A percentile compares a stretch with the other conserved stretches of the same genome.
phyloP scores from a whole-genome alignment of 2,329 filamentous ascomycete genomes.

The Fusarium globosum region DNA sequence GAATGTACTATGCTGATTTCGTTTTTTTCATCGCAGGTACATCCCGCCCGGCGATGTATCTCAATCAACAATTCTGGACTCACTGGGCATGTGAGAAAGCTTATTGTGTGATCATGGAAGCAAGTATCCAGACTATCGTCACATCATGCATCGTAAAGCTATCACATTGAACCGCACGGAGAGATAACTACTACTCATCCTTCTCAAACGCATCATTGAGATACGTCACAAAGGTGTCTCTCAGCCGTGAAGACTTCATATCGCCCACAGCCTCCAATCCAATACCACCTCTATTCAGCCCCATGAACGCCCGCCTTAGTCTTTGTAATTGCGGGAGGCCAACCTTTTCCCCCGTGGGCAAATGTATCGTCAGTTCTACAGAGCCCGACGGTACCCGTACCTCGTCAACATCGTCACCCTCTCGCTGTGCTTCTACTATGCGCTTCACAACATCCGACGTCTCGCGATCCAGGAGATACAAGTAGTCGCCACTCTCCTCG shows the following conservation, averaged over 20 bases:
- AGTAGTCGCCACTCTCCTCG: constrained; percentile 77
- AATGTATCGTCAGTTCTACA: constrained; percentile 65
- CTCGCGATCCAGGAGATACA: constrained; percentile 82
- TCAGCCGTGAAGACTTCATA: constrained; percentile 65
- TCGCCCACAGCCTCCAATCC: constrained; percentile 66
- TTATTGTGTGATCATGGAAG: neutral
- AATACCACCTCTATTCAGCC: constrained; percentile 77
- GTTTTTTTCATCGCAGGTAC: neutral
- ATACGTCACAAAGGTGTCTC: constrained; percentile 73
- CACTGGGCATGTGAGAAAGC: neutral
- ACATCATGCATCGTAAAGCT: neutral
- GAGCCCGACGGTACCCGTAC: constrained; percentile 60
- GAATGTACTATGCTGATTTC: neutral
- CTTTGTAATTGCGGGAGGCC: constrained; percentile 82
- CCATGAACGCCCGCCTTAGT: constrained; percentile 80
- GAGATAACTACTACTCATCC: constrained; percentile 55
- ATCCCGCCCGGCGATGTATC: neutral
- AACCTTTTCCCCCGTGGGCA: constrained; percentile 71
- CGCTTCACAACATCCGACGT: constrained; percentile 80
- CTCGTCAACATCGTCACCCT: constrained; percentile 70
- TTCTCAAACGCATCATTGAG: constrained; percentile 73
- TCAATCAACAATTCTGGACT: neutral
- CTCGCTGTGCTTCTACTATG: constrained; percentile 75
- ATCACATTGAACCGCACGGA: neutral
- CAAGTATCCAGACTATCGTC: neutral